Conservation (phyloP, 2,329 filamentous ascomycete genomes). For the Colletotrichum sansevieriae region DNA sequence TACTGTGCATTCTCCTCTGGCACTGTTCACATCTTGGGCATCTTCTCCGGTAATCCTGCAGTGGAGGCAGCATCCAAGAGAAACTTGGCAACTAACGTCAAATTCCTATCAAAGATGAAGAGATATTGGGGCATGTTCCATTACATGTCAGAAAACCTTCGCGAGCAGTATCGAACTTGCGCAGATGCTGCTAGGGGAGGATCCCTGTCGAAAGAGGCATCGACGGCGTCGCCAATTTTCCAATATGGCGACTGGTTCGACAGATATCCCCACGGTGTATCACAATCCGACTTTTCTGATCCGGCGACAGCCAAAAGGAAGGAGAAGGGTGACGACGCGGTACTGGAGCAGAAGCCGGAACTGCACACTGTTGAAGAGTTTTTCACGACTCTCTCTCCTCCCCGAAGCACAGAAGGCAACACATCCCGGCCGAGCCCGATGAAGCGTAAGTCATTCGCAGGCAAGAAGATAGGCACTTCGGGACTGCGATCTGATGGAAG, state of each 20-base stretch:
- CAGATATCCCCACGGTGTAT: conserved; percentile 92
- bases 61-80: conserved; percentile 84
- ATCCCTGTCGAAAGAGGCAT: conserved; percentile 61
- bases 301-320: conserved; percentile 76
- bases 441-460: conserved; percentile 54
- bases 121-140: conserved; percentile 99
- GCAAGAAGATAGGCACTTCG: conserved; percentile 50
- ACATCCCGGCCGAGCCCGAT: conserved; percentile 28
- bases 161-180: conserved; percentile 87
- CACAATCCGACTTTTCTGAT: conserved; percentile 85
- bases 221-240: conserved; percentile 75
- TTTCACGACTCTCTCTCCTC: conserved; percentile 83
- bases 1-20: conserved; percentile 95
- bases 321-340: conserved; percentile 87
- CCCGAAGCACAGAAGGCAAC: conserved; percentile 61
- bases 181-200: conserved; percentile 84
- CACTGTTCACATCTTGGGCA: conserved; percentile 93
- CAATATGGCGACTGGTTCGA: conserved; percentile 99
- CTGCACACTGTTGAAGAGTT: conserved; percentile 96
- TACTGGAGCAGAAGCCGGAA: conserved; percentile 88
- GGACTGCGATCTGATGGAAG: conserved; percentile 40
- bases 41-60: conserved; percentile 85
- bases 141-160: conserved; percentile 93
- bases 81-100: conserved; percentile 88
- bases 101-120: conserved; percentile 94